A percentile compares a stretch with the other conserved stretches of the same genome.
Conservation (phyloP, 306 rosid genomes). For the Cyclanthera cordifolia region DNA sequence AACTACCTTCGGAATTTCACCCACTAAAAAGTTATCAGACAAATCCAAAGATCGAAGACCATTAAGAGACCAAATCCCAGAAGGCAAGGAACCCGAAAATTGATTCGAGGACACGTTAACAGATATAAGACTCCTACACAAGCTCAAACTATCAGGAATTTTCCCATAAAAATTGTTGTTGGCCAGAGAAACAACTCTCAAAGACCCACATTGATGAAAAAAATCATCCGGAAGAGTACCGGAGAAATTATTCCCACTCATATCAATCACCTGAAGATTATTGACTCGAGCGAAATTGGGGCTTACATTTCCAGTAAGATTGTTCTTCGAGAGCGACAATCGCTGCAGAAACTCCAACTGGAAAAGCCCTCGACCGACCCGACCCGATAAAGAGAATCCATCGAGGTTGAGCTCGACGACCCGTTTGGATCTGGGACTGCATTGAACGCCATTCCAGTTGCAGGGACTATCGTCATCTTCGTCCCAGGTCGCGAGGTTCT, state of each 20-base stretch:
- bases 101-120: conserved; percentile 50
- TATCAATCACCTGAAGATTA: conserved; percentile 39
- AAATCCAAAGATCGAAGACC: conserved; percentile 69
- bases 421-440: conserved; percentile 41
- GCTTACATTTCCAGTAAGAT: conserved; percentile 15
- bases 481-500: conserved; percentile 62
- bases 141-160: conserved; percentile 45
- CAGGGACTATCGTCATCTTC: conserved; percentile 72
- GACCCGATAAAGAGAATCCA: conserved; percentile 50
- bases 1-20: conserved; percentile 39
- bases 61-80: conserved; percentile 47
- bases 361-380: conserved; percentile 66
- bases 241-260: conserved; percentile 53
- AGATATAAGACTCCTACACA: conserved; percentile 41
- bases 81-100: conserved; percentile 43
- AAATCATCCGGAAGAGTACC: conserved; percentile 36
- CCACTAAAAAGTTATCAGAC: conserved; percentile 54
- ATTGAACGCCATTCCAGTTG: conserved; percentile 49
- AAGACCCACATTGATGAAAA: conserved; percentile 40
- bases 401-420: conserved; percentile 48
- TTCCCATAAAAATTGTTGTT: conserved; percentile 48
- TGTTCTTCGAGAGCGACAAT: conserved; percentile 59
- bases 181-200: conserved; percentile 54
- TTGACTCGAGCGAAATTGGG: conserved; percentile 33
- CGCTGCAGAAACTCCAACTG: conserved; percentile 50